Base-by-base conservation (phyloP, 257 asterid genomes). In the Cordia subcordata region DNA sequence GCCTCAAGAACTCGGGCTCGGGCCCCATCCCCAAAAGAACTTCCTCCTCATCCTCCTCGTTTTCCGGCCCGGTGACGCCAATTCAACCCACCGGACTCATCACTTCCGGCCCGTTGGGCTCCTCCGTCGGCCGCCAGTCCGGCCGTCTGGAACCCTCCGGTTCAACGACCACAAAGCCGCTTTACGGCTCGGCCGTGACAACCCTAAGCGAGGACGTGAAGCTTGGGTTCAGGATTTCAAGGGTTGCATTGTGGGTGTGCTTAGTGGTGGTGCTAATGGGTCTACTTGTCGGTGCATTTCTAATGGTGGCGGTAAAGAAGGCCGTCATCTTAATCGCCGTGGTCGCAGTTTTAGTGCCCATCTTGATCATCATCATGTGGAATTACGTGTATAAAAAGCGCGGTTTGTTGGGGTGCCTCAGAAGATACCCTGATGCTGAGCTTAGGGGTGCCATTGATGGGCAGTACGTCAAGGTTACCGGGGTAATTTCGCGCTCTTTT, bases 391-490 rank as follows among this genome's bases (percentile, higher is more conserved):
- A 73, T 55, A 77, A 64, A 63, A 78, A 68, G 62, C 79, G 68
- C 8, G 95, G 96, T 14, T 73, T 83, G 21, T 8, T 78, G 73
- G 73, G 90, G 15, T 87, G 75, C 60, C 52, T 89, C 73, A 75
- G 65, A 57, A 77, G 77, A 39, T 77, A 77, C 60, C 91, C 94
- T 19, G 86, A 89, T 55, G 87, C 85, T 40, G 96, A 89, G 90
- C 95, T 89, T 49, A 75, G 97, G 75, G 95, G 94, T 16, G 95
- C 96, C 65, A 67, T 77, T 46, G 94, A 89, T 76, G 99, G 97
- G 33, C 95, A 93, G 84, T 82, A 62, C 77, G 96, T 93, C 70
- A 93, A 93, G 87, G 94, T 89, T 75, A 89, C 99, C 18, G 99
- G 99, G 96, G 99, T 93, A 89, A 42, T 42, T 2, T 42, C 47